phyloP scores from a whole-genome alignment of 345 rosid genomes.

The Citrus trifoliata region DNA sequence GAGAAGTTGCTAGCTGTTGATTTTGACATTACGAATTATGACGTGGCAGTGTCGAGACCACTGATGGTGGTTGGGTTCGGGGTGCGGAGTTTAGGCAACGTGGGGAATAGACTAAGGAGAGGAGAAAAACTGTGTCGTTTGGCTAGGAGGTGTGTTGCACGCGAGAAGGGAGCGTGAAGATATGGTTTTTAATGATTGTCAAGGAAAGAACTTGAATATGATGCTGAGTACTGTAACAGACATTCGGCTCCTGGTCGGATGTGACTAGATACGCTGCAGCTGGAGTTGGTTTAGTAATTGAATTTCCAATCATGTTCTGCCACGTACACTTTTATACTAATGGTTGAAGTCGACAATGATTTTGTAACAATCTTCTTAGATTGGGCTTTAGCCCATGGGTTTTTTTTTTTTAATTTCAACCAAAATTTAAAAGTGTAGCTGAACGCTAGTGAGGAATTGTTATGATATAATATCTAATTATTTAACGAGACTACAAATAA shows the following conservation, averaged over 20 bases:
- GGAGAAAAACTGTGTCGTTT: background rate
- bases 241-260: no score
- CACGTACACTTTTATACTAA: background rate
- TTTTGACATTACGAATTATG: constrained; percentile 3
- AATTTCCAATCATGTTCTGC: background rate
- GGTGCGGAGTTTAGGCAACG: background rate
- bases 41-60: constrained; percentile 30
- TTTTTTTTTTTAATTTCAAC: background rate
- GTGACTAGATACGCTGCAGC: background rate
- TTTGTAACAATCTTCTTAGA: background rate
- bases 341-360: background rate
- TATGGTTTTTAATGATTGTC: background rate
- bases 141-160: background rate
- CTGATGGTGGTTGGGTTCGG: constrained; percentile 1
- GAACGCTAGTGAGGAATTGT: no score
- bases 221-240: background rate
- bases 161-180: constrained; percentile 1
- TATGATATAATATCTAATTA: no score
- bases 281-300: no score
- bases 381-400: constrained; percentile 5
- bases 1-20: constrained; percentile 15
- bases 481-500: no score
- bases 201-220: no score
- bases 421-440: background rate
- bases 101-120: background rate